Base-by-base conservation (phyloP, 257 asterid species). In the Asclepias syriaca region DNA sequence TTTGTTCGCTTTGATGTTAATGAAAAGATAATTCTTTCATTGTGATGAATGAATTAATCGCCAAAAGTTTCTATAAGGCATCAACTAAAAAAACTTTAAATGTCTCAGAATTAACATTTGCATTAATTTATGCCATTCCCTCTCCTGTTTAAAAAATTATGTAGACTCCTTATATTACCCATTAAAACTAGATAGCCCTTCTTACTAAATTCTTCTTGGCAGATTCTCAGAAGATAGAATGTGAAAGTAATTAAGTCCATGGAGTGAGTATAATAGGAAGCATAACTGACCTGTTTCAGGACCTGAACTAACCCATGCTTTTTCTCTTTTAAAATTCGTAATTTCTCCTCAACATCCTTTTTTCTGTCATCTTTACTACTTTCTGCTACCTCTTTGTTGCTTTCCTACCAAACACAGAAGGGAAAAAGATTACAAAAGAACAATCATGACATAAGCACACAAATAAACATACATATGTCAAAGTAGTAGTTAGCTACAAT, bases 261-360 rank as follows among this genome's bases (percentile, higher is more conserved):
- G 27, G 27, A 54, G 27, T 2, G 59, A 54, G 27, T 5, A 18
- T 2, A 61, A 59, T 46, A 21, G 19, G 18, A 18, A 65, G 61
- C 24, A 51, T 51, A 19, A 0, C 24, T 61, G 76, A 87, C 98
- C 96, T 89, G 97, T 80, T 88, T 94, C 76, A 94, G 88, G 74
- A 86, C 92, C 81, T 88, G 97, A 64, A 94, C 99, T 77, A 94
- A 81, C 76, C 85, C 63, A 72, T 94, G 99, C 67, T 89, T 91
- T 81, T 86, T 90, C 83, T 83, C 88, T 76, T 89, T 89, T 80
- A 91, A 61, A 74, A 87, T 73, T 75, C 81, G 86, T 81, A 94
- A 73, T 81, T 82, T 87, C 81, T 88, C 98, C 86, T 84, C 85
- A 68, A 91, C 83, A 85, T 94, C 98, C 79, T 84, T 84, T 66